Evolutionary conservation across 768 basidiomycete species (phyloP).

Genomic region (Roridomyces roridus): DNA sequence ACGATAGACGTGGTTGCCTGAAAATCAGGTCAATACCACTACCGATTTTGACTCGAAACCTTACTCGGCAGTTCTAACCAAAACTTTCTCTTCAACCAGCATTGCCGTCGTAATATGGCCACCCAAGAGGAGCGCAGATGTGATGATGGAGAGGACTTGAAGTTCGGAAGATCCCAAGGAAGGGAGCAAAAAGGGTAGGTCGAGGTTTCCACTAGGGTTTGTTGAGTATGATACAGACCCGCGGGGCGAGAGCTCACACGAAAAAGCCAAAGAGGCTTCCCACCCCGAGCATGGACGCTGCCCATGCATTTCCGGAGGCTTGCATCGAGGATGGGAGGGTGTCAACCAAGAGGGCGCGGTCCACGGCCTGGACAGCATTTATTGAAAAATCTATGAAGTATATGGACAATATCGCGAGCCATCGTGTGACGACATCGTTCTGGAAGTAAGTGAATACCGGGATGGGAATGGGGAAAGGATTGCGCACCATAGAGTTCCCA

Average conservation of each 20-base stretch:
- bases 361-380: conserved; percentile 79
- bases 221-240: background rate
- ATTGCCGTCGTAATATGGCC: conserved; percentile 69
- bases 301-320: conserved; percentile 92
- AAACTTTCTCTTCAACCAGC: conserved; percentile 74
- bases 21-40: too few species aligned
- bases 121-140: conserved; percentile 68
- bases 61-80: conserved; percentile 44
- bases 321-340: conserved; percentile 77
- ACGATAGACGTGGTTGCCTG: too few species aligned
- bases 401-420: conserved; percentile 67
- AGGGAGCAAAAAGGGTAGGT: conserved; percentile 72
- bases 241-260: conserved; percentile 65
- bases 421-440: conserved; percentile 74
- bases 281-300: conserved; percentile 87
- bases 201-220: conserved; percentile 73
- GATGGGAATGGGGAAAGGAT: too few species aligned
- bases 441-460: too few species aligned
- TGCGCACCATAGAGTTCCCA: conserved; percentile 35
- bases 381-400: conserved; percentile 66
- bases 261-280: conserved; percentile 91
- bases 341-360: conserved; percentile 91
- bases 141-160: conserved; percentile 80
- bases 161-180: conserved; percentile 81
- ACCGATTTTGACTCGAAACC: too few species aligned